phyloP scores from a whole-genome alignment of 305 asterid genomes.

The Rubia peregrina region DNA sequence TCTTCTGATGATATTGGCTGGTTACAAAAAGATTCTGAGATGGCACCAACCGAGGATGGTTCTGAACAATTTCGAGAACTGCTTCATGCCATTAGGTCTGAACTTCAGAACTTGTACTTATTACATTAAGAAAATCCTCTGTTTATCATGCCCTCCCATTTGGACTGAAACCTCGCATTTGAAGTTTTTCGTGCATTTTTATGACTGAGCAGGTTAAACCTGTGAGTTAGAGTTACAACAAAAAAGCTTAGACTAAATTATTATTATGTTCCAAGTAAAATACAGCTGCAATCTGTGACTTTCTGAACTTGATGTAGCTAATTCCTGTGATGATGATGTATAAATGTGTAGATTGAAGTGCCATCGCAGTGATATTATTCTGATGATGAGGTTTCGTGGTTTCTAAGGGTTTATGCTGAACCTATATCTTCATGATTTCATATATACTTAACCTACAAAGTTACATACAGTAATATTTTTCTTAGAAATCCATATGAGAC shows the following conservation, averaged over 20 bases:
- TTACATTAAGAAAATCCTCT: background rate
- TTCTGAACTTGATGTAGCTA: background rate
- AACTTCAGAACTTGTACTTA: background rate
- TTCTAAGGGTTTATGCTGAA: background rate
- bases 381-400: background rate
- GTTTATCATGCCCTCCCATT: background rate
- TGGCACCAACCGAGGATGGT: conserved; percentile 79
- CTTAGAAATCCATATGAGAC: background rate
- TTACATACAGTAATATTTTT: background rate
- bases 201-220: background rate
- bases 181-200: background rate
- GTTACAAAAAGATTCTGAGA: conserved; percentile 62
- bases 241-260: background rate
- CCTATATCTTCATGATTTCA: background rate
- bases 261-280: background rate
- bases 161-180: background rate
- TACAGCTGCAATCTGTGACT: background rate
- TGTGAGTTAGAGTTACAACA: background rate
- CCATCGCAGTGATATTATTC: background rate
- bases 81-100: conserved; percentile 62
- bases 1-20: conserved; percentile 92
- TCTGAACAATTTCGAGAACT: conserved; percentile 70
- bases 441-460: background rate
- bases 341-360: background rate
- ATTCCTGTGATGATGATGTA: background rate